A percentile compares a stretch with the other conserved stretches of the same genome.
phyloP scores from a whole-genome alignment of 768 basidiomycete genomes.

The Boletus subcaerulescens region DNA sequence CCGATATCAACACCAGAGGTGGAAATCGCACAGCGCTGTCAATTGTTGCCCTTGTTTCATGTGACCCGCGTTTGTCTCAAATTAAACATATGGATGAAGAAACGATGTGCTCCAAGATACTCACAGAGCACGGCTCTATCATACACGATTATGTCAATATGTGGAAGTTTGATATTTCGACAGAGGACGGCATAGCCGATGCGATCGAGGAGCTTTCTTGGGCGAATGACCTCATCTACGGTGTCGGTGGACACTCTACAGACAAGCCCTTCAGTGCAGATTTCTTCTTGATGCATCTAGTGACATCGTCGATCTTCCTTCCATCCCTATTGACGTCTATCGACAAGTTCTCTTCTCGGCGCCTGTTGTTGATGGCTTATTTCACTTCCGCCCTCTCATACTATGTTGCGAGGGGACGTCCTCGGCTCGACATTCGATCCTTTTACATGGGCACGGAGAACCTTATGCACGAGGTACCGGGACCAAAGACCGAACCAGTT shows the following conservation, averaged over 20 bases:
- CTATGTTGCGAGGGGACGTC: constrained; percentile 36
- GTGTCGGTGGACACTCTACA: constrained; percentile 48
- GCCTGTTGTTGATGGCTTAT: constrained; percentile 29
- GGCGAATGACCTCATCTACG: constrained; percentile 56
- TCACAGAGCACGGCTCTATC: constrained; percentile 34
- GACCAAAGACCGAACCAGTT: constrained; percentile 23
- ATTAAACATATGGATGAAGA: constrained; percentile 24
- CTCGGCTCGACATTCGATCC: constrained; percentile 27
- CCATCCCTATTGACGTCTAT: constrained; percentile 45
- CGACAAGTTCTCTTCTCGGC: constrained; percentile 22
- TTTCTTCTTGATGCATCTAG: constrained; percentile 68
- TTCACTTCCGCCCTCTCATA: constrained; percentile 26
- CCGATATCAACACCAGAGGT: constrained; percentile 1
- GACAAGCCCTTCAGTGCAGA: constrained; percentile 57
- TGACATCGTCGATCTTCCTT: constrained; percentile 65
- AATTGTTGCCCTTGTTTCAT: constrained; percentile 51
- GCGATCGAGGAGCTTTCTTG: constrained; percentile 66
- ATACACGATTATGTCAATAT: constrained; percentile 42
- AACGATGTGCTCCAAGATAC: constrained; percentile 28
- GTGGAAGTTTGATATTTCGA: constrained; percentile 43
- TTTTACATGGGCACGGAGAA: constrained; percentile 30
- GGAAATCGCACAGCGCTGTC: constrained; percentile 38
- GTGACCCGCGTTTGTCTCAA: constrained; percentile 41
- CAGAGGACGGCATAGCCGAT: constrained; percentile 37
- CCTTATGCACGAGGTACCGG: constrained; percentile 35